Conservation (phyloP, 2,329 filamentous ascomycete genomes). For the Botryosphaeria agaves region DNA sequence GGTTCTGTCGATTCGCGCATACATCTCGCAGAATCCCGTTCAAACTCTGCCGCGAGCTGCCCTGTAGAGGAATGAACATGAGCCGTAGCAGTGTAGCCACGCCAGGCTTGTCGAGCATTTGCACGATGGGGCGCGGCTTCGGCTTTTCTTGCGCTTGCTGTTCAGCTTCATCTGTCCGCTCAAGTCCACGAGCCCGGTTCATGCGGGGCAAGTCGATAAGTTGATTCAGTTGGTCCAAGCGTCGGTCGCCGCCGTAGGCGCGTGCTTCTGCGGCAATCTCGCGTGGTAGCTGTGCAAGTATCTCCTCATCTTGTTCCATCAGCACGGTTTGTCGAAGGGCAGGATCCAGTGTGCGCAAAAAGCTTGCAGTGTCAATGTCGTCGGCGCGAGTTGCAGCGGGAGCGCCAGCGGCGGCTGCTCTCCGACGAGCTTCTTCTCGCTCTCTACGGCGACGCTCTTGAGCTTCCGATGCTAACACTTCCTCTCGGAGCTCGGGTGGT, state of each 20-base stretch:
- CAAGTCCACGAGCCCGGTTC: conserved; percentile 4
- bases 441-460: conserved; percentile 77
- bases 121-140: conserved; percentile 67
- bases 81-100: conserved; percentile 92
- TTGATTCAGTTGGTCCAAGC: conserved; percentile 37
- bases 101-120: conserved; percentile 93
- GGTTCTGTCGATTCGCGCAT: conserved; percentile 91
- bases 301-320: conserved; percentile 78
- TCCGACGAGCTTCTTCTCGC: conserved; percentile 62
- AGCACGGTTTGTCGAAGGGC: conserved; percentile 72
- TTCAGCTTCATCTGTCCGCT: conserved; percentile 22
- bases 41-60: conserved; percentile 66
- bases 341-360: conserved; percentile 77
- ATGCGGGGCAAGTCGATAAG: conserved; percentile 23
- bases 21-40: conserved; percentile 81
- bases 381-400: conserved; percentile 36
- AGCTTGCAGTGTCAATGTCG: conserved; percentile 87
- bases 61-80: conserved; percentile 92
- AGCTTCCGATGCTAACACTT: conserved; percentile 81
- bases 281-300: conserved; percentile 67
- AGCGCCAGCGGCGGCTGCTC: conserved; percentile 33
- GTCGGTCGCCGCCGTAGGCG: conserved; percentile 39
- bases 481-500: conserved; percentile 74
- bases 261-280: conserved; percentile 78
- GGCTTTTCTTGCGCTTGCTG: conserved; percentile 41